Percentiles rank a stretch among this genome's conserved stretches.
Conservation (phyloP, 164 flowering plant species). For the Piper betle region DNA sequence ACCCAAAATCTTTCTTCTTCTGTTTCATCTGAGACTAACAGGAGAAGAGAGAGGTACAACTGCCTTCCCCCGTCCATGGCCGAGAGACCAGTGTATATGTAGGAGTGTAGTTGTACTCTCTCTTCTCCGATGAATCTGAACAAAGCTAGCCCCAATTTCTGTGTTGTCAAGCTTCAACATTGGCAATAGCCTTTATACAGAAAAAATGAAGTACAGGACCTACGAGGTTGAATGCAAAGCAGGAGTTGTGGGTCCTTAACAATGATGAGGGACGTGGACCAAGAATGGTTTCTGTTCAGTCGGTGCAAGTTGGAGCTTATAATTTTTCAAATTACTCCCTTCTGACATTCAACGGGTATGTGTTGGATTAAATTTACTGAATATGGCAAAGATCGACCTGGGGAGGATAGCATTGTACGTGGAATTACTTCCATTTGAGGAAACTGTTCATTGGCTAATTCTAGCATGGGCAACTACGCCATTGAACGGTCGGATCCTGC, state of each 20-base stretch:
- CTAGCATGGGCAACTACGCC: too few relatives aligned
- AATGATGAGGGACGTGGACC: not conserved
- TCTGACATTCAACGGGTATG: too few relatives aligned
- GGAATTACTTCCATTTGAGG: too few relatives aligned
- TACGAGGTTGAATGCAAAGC: not conserved
- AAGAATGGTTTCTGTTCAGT: too few relatives aligned
- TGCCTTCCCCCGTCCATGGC: not conserved
- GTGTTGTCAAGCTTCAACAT: not conserved
- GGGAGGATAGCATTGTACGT: not conserved
- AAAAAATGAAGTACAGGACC: too few relatives aligned
- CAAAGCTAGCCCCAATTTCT: not conserved
- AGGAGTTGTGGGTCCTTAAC: not conserved
- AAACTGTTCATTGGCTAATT: too few relatives aligned
- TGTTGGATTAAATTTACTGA: too few relatives aligned
- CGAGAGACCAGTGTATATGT: too few relatives aligned
- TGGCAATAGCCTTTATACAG: not conserved
- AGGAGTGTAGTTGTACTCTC: slow-evolving; percentile 3
- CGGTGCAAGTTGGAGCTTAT: not conserved
- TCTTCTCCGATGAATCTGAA: slow-evolving; percentile 1
- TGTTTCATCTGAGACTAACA: not conserved
- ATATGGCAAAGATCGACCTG: too few relatives aligned
- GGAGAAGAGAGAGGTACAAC: slow-evolving; percentile 4
- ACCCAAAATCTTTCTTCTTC: not conserved
- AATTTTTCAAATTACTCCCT: not conserved
- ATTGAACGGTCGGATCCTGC: too few relatives aligned